Conservation (phyloP, 208 protist genomes). For the Leishmania martiniquensis region DNA sequence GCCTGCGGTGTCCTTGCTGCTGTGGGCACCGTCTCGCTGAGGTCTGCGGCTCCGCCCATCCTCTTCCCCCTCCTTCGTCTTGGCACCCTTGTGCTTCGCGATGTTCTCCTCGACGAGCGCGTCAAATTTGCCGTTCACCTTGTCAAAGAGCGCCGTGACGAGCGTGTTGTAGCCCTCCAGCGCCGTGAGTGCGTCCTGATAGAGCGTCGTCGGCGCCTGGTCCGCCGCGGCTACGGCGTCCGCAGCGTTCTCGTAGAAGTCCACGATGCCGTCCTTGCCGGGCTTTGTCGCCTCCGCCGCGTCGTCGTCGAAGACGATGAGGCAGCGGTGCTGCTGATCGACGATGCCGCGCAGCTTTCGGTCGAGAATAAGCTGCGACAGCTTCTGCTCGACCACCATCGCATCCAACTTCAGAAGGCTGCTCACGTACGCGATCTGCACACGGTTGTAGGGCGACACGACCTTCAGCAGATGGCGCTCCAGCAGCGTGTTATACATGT, state of each 20-base stretch:
- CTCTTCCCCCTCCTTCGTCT: slow-evolving; percentile 33
- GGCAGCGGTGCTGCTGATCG: slow-evolving; percentile 89
- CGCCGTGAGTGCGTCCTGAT: slow-evolving; percentile 71
- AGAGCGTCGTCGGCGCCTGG: slow-evolving; percentile 55
- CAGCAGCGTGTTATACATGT: slow-evolving; percentile 96
- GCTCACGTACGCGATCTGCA: slow-evolving; percentile 96
- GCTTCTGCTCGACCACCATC: slow-evolving; percentile 72
- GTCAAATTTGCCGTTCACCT: slow-evolving; percentile 87
- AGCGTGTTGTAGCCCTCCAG: slow-evolving; percentile 80
- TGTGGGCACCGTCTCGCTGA: not conserved
- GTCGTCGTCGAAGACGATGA: slow-evolving; percentile 93
- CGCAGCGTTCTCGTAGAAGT: slow-evolving; percentile 53
- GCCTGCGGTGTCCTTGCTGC: not conserved
- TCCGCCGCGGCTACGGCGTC: slow-evolving; percentile 26
- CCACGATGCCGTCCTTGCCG: slow-evolving; percentile 13
- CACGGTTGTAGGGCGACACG: slow-evolving; percentile 97
- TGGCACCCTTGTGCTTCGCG: slow-evolving; percentile 49
- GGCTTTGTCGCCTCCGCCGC: slow-evolving; percentile 33
- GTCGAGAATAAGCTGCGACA: slow-evolving; percentile 99
- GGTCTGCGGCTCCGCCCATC: slow-evolving; percentile 19
- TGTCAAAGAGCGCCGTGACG: slow-evolving; percentile 91
- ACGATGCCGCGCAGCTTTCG: slow-evolving; percentile 96
- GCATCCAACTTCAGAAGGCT: slow-evolving; percentile 87
- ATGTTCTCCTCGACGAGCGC: slow-evolving; percentile 80
- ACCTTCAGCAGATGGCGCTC: slow-evolving; percentile 96